A percentile compares a stretch with the other conserved stretches of the same genome.
Conservation (phyloP, 306 rosid species). For the Quercus dentata region DNA sequence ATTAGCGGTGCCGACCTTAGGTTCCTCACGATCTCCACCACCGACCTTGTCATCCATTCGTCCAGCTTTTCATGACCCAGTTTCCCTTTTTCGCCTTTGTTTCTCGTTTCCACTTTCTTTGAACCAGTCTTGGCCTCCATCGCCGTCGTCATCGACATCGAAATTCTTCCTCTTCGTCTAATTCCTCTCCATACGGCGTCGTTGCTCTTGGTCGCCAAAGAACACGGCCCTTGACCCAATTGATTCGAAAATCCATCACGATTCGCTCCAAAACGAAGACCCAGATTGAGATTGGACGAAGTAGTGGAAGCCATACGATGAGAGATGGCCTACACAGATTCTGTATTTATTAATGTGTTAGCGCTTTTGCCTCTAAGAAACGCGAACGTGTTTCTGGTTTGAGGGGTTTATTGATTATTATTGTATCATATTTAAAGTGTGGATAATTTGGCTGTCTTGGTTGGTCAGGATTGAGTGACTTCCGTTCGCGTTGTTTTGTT, state of each 20-base stretch:
- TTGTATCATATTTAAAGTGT: background rate
- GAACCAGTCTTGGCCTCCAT: background rate
- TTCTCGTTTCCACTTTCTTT: background rate
- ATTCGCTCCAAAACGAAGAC: conserved; percentile 35
- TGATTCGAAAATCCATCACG: background rate
- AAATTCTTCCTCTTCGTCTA: conserved; percentile 2
- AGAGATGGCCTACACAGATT: background rate
- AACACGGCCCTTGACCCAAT: background rate
- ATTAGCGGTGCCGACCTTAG: conserved; percentile 60
- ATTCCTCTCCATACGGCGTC: background rate
- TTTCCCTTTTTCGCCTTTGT: conserved; percentile 12
- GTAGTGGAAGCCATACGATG: conserved; percentile 29
- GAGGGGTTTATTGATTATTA: background rate
- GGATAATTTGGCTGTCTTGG: background rate
- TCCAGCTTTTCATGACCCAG: conserved; percentile 50
- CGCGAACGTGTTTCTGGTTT: background rate
- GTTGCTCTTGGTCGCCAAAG: conserved; percentile 10
- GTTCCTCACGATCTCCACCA: conserved; percentile 69
- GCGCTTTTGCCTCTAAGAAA: too few relatives aligned
- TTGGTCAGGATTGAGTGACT: background rate
- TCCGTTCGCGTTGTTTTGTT: too few relatives aligned
- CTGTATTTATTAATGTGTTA: too few relatives aligned
- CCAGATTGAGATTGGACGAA: background rate
- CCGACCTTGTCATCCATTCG: conserved; percentile 69
- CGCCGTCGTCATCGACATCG: background rate